phyloP scores from a whole-genome alignment of 305 asterid genomes.

The Andrographis paniculata region DNA sequence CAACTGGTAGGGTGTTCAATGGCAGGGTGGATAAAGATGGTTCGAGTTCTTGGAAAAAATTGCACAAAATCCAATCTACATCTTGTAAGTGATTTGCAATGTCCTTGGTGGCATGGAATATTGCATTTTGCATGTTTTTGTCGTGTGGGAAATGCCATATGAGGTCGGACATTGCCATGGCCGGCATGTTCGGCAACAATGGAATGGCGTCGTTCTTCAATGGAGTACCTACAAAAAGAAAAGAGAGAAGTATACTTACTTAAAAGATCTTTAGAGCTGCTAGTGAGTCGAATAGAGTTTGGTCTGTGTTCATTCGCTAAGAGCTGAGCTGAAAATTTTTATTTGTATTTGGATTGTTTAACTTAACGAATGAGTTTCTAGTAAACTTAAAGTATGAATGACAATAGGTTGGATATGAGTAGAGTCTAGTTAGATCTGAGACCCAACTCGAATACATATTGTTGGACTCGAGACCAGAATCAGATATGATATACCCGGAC shows the following conservation, averaged over 20 bases:
- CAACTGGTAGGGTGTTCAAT: slow-evolving; percentile 32
- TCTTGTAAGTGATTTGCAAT: slow-evolving; percentile 9
- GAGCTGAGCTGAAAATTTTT: no score
- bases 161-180: slow-evolving; percentile 29
- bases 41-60: slow-evolving; percentile 21
- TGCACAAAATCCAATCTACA: slow-evolving; percentile 31
- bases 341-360: no score
- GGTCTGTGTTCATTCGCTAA: no score
- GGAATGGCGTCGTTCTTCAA: slow-evolving; percentile 29
- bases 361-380: no score
- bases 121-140: slow-evolving; percentile 18
- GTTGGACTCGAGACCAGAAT: no score
- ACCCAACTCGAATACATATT: no score
- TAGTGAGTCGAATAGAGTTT: no score
- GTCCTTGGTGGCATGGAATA: slow-evolving; percentile 21
- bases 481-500: no score
- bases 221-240: slow-evolving; percentile 27
- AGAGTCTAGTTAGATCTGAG: no score
- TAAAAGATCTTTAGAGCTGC: neutral
- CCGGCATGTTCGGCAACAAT: slow-evolving; percentile 32
- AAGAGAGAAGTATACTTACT: neutral
- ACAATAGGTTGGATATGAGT: no score
- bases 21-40: slow-evolving; percentile 8
- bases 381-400: no score
- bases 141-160: slow-evolving; percentile 44